A percentile compares a stretch with the other conserved stretches of the same genome.
These are phyloP conservation scores for Pyrus pyrifolia DNA, from an alignment of 306 rosid species.

Conservation along the genomic window DNA sequence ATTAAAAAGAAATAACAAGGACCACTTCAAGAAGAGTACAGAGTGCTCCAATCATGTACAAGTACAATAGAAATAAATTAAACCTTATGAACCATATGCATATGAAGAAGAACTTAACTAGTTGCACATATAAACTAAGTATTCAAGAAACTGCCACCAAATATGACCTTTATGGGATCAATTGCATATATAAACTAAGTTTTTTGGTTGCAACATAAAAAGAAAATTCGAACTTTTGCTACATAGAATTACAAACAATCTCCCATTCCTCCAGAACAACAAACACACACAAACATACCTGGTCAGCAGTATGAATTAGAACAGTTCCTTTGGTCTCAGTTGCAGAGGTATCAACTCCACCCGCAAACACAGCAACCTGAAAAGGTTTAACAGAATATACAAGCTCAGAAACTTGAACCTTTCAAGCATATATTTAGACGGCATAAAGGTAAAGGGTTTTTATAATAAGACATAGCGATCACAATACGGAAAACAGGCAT, in stretches of 20 bases:
- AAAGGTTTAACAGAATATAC: constrained; percentile 19
- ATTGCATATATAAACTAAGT: not conserved
- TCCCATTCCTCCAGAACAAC: not conserved
- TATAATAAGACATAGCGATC: not conserved
- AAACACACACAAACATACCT: constrained; percentile 31
- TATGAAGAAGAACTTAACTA: not conserved
- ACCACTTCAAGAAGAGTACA: not conserved
- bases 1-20: not conserved
- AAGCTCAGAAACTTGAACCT: constrained; percentile 5
- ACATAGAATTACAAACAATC: too few relatives aligned
- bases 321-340: constrained; percentile 94
- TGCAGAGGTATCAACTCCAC: constrained; percentile 94
- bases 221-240: not conserved
- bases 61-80: not conserved
- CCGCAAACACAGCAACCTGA: constrained; percentile 84
- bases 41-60: not conserved
- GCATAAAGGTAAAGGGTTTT: not conserved
- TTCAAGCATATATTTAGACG: not conserved
- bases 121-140: not conserved
- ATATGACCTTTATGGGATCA: not conserved
- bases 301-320: constrained; percentile 79
- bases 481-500: not conserved
- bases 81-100: not conserved
- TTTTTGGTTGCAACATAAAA: not conserved
- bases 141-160: not conserved